Evolutionary conservation across 768 basidiomycete species (phyloP).

Genomic region (Suillus sp.): DNA sequence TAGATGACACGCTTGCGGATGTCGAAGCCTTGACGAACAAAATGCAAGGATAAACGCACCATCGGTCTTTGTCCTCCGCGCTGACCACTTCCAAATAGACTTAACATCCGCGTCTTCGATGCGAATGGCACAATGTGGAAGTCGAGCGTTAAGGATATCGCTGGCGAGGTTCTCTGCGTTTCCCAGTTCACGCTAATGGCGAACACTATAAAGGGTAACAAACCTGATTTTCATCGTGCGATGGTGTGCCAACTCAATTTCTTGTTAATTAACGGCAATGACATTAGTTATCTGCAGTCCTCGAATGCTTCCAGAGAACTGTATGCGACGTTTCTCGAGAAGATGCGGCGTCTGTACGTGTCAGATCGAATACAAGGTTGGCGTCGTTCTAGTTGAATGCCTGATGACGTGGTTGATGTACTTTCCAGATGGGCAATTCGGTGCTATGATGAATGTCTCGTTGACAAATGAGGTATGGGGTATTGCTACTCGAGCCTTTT

Average conservation of each 20-base stretch:
- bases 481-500: constrained; percentile 8
- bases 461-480: constrained; percentile 79
- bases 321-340: constrained; percentile 74
- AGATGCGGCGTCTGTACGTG: constrained; percentile 65
- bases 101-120: constrained; percentile 76
- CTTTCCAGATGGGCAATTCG: constrained; percentile 82
- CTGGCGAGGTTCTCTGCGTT: constrained; percentile 90
- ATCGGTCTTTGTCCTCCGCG: neutral
- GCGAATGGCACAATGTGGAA: constrained; percentile 78
- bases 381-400: constrained; percentile 18
- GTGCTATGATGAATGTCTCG: constrained; percentile 94
- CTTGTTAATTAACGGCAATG: neutral
- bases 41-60: constrained; percentile 53
- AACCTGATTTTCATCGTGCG: constrained; percentile 90
- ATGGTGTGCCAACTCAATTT: constrained; percentile 60
- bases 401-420: neutral
- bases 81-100: constrained; percentile 41
- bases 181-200: constrained; percentile 94
- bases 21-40: constrained; percentile 75
- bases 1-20: constrained; percentile 83
- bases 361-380: constrained; percentile 80
- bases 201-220: constrained; percentile 83
- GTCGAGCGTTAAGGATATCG: constrained; percentile 80
- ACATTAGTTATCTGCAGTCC: constrained; percentile 43
- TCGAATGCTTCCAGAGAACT: constrained; percentile 64